These are phyloP conservation scores for Colletotrichum filicis DNA, from an alignment of 2,329 filamentous ascomycete genomes.

Conservation along the genomic window DNA sequence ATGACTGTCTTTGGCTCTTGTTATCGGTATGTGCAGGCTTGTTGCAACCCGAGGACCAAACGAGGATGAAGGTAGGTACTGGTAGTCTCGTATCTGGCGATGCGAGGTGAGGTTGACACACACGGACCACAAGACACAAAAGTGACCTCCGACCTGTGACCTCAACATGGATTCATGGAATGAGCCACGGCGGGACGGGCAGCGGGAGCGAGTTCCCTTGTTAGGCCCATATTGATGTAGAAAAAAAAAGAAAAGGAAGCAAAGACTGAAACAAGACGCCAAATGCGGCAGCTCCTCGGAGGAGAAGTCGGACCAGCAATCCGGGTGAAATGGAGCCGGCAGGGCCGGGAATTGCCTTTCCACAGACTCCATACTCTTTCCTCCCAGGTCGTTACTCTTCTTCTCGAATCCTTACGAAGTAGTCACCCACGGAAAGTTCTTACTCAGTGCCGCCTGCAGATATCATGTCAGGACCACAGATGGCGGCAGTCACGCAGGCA, in stretches of 20 bases:
- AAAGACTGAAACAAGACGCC: conserved; percentile 24
- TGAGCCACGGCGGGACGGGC: background rate
- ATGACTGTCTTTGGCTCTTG: background rate
- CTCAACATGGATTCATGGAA: background rate
- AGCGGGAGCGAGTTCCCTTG: background rate
- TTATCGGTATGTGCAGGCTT: background rate
- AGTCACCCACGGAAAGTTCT: background rate
- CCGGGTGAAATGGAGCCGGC: conserved; percentile 21
- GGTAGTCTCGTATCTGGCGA: background rate
- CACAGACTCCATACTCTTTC: background rate
- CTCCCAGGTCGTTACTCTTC: too few relatives aligned
- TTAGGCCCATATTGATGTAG: background rate
- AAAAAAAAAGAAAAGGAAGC: background rate
- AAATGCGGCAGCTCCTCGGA: conserved; percentile 18
- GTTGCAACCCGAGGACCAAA: background rate
- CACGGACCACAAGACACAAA: too few relatives aligned
- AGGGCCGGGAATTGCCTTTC: background rate
- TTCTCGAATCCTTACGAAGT: too few relatives aligned
- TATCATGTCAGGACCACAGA: background rate
- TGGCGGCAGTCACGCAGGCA: background rate
- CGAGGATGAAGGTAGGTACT: background rate
- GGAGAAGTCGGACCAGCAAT: conserved; percentile 16
- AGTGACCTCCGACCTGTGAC: background rate
- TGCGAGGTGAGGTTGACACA: conserved; percentile 3
- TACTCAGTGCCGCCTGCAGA: background rate